Evolutionary conservation across 2,329 filamentous ascomycete genomes (phyloP).

Genomic region (Verticillium klebahnii): DNA sequence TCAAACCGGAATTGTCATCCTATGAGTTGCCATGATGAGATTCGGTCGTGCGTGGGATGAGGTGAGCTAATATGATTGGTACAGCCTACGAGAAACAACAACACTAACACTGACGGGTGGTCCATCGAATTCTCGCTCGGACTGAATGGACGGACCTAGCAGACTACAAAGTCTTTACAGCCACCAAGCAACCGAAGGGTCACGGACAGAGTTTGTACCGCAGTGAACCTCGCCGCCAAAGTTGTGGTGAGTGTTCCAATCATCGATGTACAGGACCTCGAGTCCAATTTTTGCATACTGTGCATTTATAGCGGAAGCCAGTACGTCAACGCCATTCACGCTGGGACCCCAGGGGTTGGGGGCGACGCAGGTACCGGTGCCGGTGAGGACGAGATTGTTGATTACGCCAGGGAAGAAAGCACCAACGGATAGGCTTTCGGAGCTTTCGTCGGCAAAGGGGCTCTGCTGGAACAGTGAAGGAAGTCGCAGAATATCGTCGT

Average conservation of each 20-base stretch:
- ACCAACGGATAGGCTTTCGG: conserved; percentile 2
- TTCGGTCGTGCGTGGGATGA: too few species aligned
- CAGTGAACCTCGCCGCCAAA: conserved; percentile 21
- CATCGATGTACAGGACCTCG: conserved; percentile 19
- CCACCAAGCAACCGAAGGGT: too few species aligned
- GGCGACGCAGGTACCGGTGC: too few species aligned
- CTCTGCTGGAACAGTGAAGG: conserved; percentile 11
- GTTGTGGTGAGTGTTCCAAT: conserved; percentile 20
- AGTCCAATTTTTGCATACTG: conserved; percentile 16
- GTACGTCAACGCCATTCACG: conserved; percentile 19
- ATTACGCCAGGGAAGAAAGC: conserved; percentile 15
- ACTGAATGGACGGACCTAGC: too few species aligned
- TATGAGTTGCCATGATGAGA: too few species aligned
- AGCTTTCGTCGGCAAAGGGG: neutral
- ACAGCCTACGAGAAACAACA: too few species aligned
- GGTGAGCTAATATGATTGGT: too few species aligned
- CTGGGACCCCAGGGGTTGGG: conserved; percentile 21
- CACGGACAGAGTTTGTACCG: conserved; percentile 9
- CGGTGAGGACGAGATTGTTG: conserved; percentile 17
- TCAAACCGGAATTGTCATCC: too few species aligned
- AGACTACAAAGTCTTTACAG: too few species aligned
- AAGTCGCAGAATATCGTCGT: conserved; percentile 16
- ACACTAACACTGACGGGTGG: too few species aligned
- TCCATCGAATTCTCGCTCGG: too few species aligned
- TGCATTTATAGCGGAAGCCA: conserved; percentile 13